phyloP scores from a whole-genome alignment of 2,329 filamentous ascomycete genomes.

The Fusarium ambrosium region DNA sequence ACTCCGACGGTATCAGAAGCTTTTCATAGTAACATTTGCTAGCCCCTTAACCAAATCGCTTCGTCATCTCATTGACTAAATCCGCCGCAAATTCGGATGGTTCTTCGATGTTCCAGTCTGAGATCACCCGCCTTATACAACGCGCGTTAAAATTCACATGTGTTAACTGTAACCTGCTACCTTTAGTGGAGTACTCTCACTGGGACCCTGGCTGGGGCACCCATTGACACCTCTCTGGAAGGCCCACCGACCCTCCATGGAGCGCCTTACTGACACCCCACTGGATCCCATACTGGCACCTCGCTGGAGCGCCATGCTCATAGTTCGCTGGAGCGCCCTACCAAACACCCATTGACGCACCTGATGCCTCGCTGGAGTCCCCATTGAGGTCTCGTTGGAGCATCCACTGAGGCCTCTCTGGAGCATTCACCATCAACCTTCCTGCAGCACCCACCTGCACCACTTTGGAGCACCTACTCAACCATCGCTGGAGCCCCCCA shows the following conservation, averaged over 20 bases:
- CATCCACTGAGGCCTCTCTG: neutral
- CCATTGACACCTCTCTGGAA: neutral
- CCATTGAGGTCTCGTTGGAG: neutral
- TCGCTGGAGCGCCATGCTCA: neutral
- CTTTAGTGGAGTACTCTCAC: neutral
- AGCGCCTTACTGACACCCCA: neutral
- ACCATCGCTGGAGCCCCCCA: neutral
- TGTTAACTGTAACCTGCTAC: neutral
- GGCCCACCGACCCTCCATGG: neutral
- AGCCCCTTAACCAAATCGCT: neutral
- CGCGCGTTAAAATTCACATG: neutral
- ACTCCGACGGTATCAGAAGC: neutral
- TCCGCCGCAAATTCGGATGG: neutral
- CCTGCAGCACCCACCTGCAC: neutral
- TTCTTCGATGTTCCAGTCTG: neutral
- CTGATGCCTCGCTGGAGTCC: neutral
- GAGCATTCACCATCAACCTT: neutral
- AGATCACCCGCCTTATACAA: neutral
- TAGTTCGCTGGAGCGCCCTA: neutral
- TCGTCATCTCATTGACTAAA: neutral
- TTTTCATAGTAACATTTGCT: neutral
- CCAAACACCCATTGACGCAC: neutral
- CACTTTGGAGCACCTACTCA: neutral
- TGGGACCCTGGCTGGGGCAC: neutral
- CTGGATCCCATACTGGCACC: no score